Evolutionary conservation across 768 basidiomycete genomes (phyloP).

Genomic region (Lanmaoa pseudosensibilis): DNA sequence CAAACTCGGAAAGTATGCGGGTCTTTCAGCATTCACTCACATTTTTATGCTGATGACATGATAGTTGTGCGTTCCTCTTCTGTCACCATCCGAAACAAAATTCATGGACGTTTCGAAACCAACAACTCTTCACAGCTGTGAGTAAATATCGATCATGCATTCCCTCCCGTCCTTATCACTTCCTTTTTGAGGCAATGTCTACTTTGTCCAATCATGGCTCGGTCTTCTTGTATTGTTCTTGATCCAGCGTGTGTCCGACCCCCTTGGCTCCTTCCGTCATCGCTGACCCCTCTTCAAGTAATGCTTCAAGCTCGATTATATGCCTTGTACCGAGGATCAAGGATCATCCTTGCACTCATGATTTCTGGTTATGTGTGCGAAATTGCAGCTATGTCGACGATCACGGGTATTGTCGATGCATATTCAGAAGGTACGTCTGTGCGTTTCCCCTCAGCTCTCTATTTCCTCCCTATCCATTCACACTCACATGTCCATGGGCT

Average conservation of each 20-base stretch:
- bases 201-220: constrained; percentile 5
- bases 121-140: constrained; percentile 2
- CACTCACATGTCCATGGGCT: no score
- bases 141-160: background rate
- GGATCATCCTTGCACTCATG: constrained; percentile 5
- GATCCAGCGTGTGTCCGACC: background rate
- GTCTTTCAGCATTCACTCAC: background rate
- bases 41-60: background rate
- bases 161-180: background rate
- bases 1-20: constrained; percentile 8
- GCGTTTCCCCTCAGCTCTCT: background rate
- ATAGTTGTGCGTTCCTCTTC: constrained; percentile 16
- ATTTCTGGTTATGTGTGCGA: constrained; percentile 3
- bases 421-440: background rate
- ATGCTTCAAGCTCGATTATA: constrained; percentile 17
- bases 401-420: no score
- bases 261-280: background rate
- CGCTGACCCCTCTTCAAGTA: constrained; percentile 1
- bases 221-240: background rate
- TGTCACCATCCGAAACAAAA: background rate
- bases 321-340: constrained; percentile 9
- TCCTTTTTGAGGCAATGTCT: constrained; percentile 1
- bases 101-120: background rate
- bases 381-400: background rate
- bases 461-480: background rate